These are phyloP conservation scores for Colletotrichum sp. DNA, from an alignment of 2,329 filamentous ascomycete genomes.

Conservation along the genomic window DNA sequence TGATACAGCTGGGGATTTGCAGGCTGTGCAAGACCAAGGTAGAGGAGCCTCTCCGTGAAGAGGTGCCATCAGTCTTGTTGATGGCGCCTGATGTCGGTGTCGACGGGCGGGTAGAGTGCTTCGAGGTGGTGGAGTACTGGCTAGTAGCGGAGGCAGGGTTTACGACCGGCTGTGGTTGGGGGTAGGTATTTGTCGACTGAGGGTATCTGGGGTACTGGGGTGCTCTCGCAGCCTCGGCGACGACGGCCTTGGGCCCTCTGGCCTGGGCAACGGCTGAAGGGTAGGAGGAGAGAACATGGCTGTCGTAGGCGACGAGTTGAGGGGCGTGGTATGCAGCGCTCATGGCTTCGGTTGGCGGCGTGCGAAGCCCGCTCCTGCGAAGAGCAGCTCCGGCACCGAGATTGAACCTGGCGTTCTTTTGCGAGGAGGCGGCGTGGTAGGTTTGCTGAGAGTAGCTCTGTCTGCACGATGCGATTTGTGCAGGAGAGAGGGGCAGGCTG, in stretches of 20 bases:
- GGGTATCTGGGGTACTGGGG: conserved; percentile 37
- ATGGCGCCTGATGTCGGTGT: conserved; percentile 40
- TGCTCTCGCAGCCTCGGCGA: conserved; percentile 36
- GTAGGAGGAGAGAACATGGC: conserved; percentile 48
- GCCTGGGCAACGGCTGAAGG: conserved; percentile 38
- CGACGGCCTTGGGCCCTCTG: conserved; percentile 32
- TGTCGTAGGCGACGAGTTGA: conserved; percentile 51
- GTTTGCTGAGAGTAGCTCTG: conserved; percentile 4
- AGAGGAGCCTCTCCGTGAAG: conserved; percentile 43
- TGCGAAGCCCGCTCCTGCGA: conserved; percentile 48
- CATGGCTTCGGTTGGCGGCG: conserved; percentile 59
- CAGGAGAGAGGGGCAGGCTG: conserved; percentile 22
- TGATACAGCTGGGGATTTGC: conserved; percentile 78
- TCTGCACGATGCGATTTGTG: conserved; percentile 10
- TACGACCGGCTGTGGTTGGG: conserved; percentile 16
- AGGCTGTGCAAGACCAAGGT: conserved; percentile 64
- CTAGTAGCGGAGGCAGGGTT: conserved; percentile 20
- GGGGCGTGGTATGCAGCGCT: conserved; percentile 55
- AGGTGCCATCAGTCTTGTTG: conserved; percentile 33
- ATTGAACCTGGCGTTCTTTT: conserved; percentile 8
- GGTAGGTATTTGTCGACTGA: conserved; percentile 21
- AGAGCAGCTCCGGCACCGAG: conserved; percentile 26
- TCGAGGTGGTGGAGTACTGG: conserved; percentile 30
- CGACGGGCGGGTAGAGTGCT: conserved; percentile 38
- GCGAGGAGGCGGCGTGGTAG: not conserved